Base-by-base conservation (phyloP, 2,329 filamentous ascomycete genomes). In the Capronia americana region DNA sequence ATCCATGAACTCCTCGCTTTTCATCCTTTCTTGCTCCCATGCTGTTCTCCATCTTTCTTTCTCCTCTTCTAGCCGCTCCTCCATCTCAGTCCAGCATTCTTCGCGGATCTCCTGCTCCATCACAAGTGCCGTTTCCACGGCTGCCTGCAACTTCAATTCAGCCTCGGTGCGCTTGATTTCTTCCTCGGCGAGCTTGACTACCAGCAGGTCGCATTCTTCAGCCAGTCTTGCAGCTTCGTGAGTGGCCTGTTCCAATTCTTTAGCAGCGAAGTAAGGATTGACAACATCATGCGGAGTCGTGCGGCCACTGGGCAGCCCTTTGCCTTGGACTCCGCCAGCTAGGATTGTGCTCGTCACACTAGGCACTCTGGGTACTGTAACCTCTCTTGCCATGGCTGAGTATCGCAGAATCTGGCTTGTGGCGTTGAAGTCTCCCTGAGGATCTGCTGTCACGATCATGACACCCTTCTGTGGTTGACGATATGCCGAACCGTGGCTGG, bases 381-480 rank as follows among this genome's bases (percentile, higher is more conserved):
- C 91, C 79, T 98, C 94, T 23, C 93, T 88, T 0, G 95, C 95
- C 4, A 99, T 85, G 0, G 95, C 94, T 24, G 92, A 95, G 79
- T 99, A 99, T 20, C 94, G 89, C 1, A 99, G 83, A 68, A 99
- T 98, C 75, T 98, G 95, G 4, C 92, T 96, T 0, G 95, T 99
- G 12, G 95, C 93, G 75, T 98, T 98, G 82, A 93, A 97, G 78
- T 99, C 95, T 44, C 95, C 94, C 12, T 91, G 80, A 0, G 95
- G 92, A 74, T 99, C 94, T 2, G 94, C 95, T 0, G 94, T 97
- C 17, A 98, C 94, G 64, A 99, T 91, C 93, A 99, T 98, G 73
- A 96, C 88, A 0, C 90, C 93, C 74, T 91, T 93, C 76, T 98
- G 95, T 0, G 92, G 91, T 17, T 89, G 87, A 14, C 84, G 82